Conservation (phyloP, 2,329 filamentous ascomycete species). For the Bipolaris sorokiniana region DNA sequence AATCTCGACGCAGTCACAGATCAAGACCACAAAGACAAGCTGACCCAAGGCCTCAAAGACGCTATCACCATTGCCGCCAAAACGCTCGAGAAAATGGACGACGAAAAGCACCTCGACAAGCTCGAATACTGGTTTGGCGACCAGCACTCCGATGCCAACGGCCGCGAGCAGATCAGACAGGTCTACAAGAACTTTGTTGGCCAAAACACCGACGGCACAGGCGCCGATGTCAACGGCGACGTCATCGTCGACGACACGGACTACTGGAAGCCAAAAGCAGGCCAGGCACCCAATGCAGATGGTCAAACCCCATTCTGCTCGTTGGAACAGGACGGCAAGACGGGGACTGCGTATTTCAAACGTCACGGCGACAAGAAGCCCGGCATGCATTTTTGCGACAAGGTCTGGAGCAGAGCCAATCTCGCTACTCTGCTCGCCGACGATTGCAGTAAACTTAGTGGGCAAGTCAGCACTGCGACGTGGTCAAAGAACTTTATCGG, state of each 20-base stretch:
- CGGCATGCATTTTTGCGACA: slow-evolving; percentile 14
- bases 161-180: slow-evolving; percentile 3
- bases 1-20: slow-evolving; percentile 8
- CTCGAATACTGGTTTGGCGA: slow-evolving; percentile 8
- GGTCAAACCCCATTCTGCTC: slow-evolving; percentile 7
- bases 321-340: slow-evolving; percentile 6
- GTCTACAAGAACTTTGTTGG: slow-evolving; percentile 14
- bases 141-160: slow-evolving; percentile 8
- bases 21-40: slow-evolving; percentile 14
- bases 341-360: slow-evolving; percentile 11
- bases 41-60: slow-evolving; percentile 17
- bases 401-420: slow-evolving; percentile 6
- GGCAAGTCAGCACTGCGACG: neutral
- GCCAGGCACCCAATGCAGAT: neutral
- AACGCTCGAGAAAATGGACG: slow-evolving; percentile 15
- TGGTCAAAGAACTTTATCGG: slow-evolving; percentile 9
- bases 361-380: slow-evolving; percentile 3
- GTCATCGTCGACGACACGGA: neutral
- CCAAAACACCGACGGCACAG: slow-evolving; percentile 6
- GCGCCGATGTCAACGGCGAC: neutral
- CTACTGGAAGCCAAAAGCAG: slow-evolving; percentile 2
- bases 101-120: slow-evolving; percentile 7
- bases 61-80: slow-evolving; percentile 16
- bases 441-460: neutral
- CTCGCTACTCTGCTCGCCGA: slow-evolving; percentile 2